Evolutionary conservation across 768 basidiomycete species (phyloP), one percentile per base, ranked within the genome.

Genomic region (Amanita pseudoporphyria): DNA sequence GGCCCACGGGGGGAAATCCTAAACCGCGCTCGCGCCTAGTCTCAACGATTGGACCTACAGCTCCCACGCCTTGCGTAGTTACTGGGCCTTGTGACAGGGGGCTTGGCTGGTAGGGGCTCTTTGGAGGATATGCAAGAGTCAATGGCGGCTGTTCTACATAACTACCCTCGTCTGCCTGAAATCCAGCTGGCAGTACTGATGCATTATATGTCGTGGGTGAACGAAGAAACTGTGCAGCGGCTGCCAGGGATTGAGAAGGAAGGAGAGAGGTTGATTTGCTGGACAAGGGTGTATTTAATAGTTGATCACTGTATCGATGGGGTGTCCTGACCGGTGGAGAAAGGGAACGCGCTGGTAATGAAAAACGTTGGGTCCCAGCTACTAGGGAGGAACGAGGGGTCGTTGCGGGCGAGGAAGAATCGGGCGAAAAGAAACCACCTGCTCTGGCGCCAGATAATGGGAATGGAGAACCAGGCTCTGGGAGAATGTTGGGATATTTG

Each of bases 391-490:
- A 64, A 54, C 63, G 67, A 37, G 63, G 66, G 26, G 58, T 52
- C 51, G 49, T 49, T 55, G 18, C 26, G 6, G 52, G 52, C 6
- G 48, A 30, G 13, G 53, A 51, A 6, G 35, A 41, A 16, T 40
- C 41, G 13, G 60, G 52, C 18, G 59, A 54, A 19, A 52, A 41
- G 9, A 60, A 48, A 22, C 28, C 58, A 3, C 51, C 9, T 57
- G 57, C 28, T 56, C 58, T 18, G 45, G 68, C 61, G 26, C 57
- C 65, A 35, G 63, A 67, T 9, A 56, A 67, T 6, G 87, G 88
- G 64, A 90, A 91, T 0, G 89, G 89, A 0, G 89, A 87, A 2
- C 87, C 73, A 9, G 87, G 88, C 50, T 86, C 82, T 0, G 86
- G 87, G 14, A 87, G 71, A 6, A 71, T 77, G 42, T 58, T 77